Conservation (phyloP, 2,329 filamentous ascomycete species). For the Fusarium sp. region DNA sequence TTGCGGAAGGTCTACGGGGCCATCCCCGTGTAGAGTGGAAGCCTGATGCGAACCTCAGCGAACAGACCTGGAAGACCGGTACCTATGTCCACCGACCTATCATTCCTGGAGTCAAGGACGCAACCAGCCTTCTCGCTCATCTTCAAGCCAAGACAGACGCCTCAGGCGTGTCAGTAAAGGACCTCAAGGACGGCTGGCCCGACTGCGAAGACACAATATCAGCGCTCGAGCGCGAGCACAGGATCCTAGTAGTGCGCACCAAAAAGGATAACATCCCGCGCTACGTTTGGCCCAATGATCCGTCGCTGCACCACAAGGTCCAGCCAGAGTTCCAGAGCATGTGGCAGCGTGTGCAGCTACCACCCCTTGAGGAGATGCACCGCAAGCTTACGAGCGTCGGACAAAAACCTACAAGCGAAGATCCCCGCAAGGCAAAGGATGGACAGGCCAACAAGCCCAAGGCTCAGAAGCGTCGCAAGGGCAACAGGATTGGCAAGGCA, state of each 20-base stretch:
- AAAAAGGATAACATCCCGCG: conserved; percentile 91
- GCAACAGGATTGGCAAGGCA: conserved; percentile 78
- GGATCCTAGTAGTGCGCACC: conserved; percentile 85
- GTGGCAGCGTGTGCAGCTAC: conserved; percentile 85
- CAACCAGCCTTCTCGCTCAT: conserved; percentile 79
- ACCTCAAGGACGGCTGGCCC: conserved; percentile 96
- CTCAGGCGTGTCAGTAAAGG: conserved; percentile 83
- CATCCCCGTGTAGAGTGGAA: conserved; percentile 69
- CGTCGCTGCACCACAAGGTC: conserved; percentile 77
- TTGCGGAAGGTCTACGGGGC: conserved; percentile 74
- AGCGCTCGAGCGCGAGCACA: conserved; percentile 79
- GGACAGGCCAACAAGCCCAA: conserved; percentile 66
- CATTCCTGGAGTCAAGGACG: conserved; percentile 80
- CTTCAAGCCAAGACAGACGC: conserved; percentile 85
- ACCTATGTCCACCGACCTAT: conserved; percentile 86
- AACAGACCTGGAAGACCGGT: conserved; percentile 73
- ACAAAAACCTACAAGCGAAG: conserved; percentile 85
- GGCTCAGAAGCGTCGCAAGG: conserved; percentile 75
- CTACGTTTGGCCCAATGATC: conserved; percentile 90
- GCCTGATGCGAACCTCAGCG: conserved; percentile 67
- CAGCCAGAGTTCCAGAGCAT: conserved; percentile 85
- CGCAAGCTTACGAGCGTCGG: conserved; percentile 80
- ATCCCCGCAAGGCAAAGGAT: conserved; percentile 64
- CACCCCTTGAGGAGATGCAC: conserved; percentile 78
- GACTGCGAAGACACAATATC: conserved; percentile 83